These are phyloP conservation scores for Cephalotrichum gorgonifer DNA, from an alignment of 2,329 filamentous ascomycete genomes.

Conservation along the genomic window DNA sequence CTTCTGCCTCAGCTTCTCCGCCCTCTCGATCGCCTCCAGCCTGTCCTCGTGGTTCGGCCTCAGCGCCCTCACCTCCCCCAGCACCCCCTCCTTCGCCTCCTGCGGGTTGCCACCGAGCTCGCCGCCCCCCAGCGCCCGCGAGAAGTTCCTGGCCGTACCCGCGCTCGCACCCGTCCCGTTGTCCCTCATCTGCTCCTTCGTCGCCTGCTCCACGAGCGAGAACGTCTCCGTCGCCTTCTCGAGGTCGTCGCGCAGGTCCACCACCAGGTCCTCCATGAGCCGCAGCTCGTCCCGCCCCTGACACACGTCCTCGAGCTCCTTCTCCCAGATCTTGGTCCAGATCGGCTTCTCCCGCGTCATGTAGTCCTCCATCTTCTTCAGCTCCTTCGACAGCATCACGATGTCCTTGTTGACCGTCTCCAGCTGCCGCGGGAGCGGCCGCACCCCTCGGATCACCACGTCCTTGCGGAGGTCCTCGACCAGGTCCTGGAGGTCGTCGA, in stretches of 20 bases:
- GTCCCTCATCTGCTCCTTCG: conserved; percentile 91
- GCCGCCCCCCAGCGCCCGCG: conserved; percentile 38
- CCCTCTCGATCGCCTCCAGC: conserved; percentile 92
- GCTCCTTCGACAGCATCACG: conserved; percentile 65
- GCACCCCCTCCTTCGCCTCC: conserved; percentile 79
- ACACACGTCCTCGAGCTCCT: conserved; percentile 90
- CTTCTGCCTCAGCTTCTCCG: conserved; percentile 81
- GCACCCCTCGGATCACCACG: conserved; percentile 84
- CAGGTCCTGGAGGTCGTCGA: conserved; percentile 94
- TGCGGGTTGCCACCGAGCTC: conserved; percentile 55
- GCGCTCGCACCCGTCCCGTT: conserved; percentile 40
- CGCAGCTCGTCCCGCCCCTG: conserved; percentile 91
- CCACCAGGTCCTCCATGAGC: conserved; percentile 89
- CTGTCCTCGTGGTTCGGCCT: conserved; percentile 91
- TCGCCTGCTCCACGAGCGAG: conserved; percentile 89
- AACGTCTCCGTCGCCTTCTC: conserved; percentile 93
- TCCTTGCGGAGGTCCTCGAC: conserved; percentile 97
- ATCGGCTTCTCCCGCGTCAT: conserved; percentile 85
- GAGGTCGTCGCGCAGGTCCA: conserved; percentile 86
- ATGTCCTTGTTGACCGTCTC: conserved; percentile 87
- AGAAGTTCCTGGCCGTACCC: conserved; percentile 44
- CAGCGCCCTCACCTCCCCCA: conserved; percentile 86
- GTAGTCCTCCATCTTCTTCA: conserved; percentile 91
- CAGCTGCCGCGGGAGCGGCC: conserved; percentile 80
- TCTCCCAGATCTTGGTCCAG: conserved; percentile 99